Base-by-base conservation (phyloP, 1,284 basidiomycete genomes). In the Cryptococcus sp. region DNA sequence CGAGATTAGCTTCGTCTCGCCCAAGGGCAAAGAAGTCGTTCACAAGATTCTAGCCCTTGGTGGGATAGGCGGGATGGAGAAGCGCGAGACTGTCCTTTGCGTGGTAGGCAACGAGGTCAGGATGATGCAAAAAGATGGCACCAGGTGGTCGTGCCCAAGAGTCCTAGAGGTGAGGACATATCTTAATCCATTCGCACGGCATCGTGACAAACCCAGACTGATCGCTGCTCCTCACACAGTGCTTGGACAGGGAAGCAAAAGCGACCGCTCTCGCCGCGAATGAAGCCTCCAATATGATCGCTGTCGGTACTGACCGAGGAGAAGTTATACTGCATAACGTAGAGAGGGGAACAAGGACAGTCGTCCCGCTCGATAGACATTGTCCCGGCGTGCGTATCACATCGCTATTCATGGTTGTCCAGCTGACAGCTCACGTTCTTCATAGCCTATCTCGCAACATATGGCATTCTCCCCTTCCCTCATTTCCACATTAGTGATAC, bases 391-490 rank as follows among this genome's bases (percentile, higher is more conserved):
- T 44, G 13, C n/a, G 41, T 44, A n/a, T 15, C 40, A 15, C 3
- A 19, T n/a, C 29, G 8, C 29, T 10, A 34, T 22, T 16, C 2
- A 22, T 44, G 7, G 7, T 15, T 5, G 15, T 44, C 41, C 4
- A n/a, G 3, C 41, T 34, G 13, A 34, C 29, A 34, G 8, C 23
- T 13, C 5, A 40, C 13, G 3, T 19, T n/a, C 46, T 16, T 26
- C 29, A 43, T 46, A 59, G 58, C 49, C 57, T 8, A 57, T 59
- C 43, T 47, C 57, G 15, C 29, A 40, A 22, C 45, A 48, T 10
- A 17, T 58, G 8, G 54, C 52, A 5, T 63, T 63, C 55, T 52
- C 47, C 17, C 58, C 58, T 23, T 50, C 51, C n/a, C 40, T 50
- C 10, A 44, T 13, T 34, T 34, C 29, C 8, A 34, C 29, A 10